Evolutionary conservation across 225 moss, liverwort and hornwort species (phyloP).

Genomic region (Sphagnum contortum): DNA sequence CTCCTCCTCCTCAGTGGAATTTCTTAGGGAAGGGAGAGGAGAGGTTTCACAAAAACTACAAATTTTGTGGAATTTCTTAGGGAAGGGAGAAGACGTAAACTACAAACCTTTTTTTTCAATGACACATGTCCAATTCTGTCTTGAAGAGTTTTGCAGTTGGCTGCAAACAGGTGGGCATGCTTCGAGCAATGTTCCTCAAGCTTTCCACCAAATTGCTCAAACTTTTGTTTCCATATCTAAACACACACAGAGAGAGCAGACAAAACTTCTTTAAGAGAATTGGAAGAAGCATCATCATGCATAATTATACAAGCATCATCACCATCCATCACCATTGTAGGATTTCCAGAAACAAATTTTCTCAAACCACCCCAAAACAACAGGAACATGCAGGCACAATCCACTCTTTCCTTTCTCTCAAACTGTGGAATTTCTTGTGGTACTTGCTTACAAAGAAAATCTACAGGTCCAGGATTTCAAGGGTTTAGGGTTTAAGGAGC

Average conservation of each 20-base stretch:
- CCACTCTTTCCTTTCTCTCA: no score
- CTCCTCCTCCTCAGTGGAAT: no score
- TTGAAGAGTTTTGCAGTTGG: constrained; percentile 27
- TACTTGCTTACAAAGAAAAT: background rate
- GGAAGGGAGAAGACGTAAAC: no score
- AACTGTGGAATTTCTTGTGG: background rate
- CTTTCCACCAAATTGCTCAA: constrained; percentile 61
- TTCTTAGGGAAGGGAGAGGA: no score
- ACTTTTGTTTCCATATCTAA: constrained; percentile 88
- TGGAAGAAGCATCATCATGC: background rate
- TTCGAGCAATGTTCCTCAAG: constrained; percentile 59
- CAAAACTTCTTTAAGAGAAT: background rate
- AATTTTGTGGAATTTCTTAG: no score
- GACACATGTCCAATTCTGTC: constrained; percentile 40
- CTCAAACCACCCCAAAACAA: no score
- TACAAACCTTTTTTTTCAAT: constrained; percentile 19
- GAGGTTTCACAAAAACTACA: no score
- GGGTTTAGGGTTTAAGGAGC: background rate
- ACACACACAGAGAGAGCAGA: constrained; percentile 3
- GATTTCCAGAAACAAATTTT: no score
- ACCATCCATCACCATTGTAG: no score
- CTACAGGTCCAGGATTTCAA: background rate
- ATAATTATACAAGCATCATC: no score
- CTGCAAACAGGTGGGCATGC: constrained; percentile 56
- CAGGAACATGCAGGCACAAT: no score